Evolutionary conservation across 1,139 yeast species (phyloP), one percentile per base, ranked within the genome.

Genomic region (Lodderomyces beijingensis): DNA sequence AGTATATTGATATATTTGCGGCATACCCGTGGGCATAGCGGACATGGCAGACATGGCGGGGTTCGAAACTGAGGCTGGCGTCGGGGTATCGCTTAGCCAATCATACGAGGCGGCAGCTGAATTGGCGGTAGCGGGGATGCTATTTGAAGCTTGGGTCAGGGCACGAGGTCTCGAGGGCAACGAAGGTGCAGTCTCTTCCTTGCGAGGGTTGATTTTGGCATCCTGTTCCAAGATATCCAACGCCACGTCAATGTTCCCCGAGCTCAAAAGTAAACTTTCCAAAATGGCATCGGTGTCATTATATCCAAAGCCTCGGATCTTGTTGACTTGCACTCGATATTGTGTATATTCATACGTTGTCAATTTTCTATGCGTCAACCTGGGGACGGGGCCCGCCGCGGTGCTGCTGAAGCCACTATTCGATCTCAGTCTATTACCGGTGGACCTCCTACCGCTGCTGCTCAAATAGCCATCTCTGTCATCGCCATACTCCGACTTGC

Each of bases 1-100:
- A 7, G 80, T 66, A 46, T 75, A 78, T 47, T 77, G 84, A 44
- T 71, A 78, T 26, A 74, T 67, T 36, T 65, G 71, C 3, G 70
- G 70, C 10, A 34, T 28, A 15, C 20, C 20, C 3, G 34, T 32
- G 22, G 30, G 22, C 30, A 31, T 14, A 4, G 27, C 12, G 16
- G 28, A 16, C 9, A 18, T 14, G 16, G 17, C 25, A 15, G 35
- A 22, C 24, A 33, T 9, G 20, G 31, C 24, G 13, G 27, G 22
- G 11, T 42, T 23, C 11, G 42, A 26, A 13, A 26, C 28, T n/a
- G 46, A 47, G 39, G 17, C 53, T 49, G 10, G 53, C 21, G 15
- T 15, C 31, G 13, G 31, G 23, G 25, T 22, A 7, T 19, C 26
- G 19, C 33, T 49, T 59, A 64, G 53, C 62, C 63, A 52, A 21